phyloP scores from a whole-genome alignment of 1,284 basidiomycete genomes.

The Chalciporus sp. region DNA sequence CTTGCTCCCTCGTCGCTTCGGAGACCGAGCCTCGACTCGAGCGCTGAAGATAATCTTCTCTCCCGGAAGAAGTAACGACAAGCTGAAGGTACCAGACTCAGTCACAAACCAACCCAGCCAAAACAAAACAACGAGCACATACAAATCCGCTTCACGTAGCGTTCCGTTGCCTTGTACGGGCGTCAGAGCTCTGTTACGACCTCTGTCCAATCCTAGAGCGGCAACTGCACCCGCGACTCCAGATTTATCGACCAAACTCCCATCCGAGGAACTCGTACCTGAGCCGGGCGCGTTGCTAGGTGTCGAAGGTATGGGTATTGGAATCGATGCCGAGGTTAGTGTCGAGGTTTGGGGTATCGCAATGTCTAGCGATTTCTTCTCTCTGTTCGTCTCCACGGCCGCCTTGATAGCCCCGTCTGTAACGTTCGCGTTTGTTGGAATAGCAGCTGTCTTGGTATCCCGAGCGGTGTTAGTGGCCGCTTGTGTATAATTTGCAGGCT shows the following conservation, averaged over 20 bases:
- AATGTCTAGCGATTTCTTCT: background rate
- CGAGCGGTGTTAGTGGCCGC: constrained; percentile 3
- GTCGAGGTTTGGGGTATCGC: constrained; percentile 9
- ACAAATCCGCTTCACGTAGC: constrained; percentile 46
- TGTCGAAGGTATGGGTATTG: constrained; percentile 34
- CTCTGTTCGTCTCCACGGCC: constrained; percentile 13
- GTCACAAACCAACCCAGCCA: background rate
- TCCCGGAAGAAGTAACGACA: constrained; percentile 43
- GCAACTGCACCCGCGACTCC: constrained; percentile 35
- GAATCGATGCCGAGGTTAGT: constrained; percentile 14
- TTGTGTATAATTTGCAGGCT: constrained; percentile 35
- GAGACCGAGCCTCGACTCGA: constrained; percentile 53
- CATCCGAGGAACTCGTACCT: constrained; percentile 51
- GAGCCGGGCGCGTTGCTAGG: constrained; percentile 29
- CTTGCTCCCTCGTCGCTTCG: constrained; percentile 61
- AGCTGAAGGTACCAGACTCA: constrained; percentile 32
- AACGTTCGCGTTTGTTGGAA: background rate
- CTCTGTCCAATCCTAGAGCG: constrained; percentile 35
- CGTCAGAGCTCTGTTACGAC: constrained; percentile 55
- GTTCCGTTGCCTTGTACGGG: constrained; percentile 56
- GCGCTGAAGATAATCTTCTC: constrained; percentile 55
- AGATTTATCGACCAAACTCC: constrained; percentile 47
- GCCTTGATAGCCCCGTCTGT: constrained; percentile 2
- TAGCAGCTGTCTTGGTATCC: background rate
- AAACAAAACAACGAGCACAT: constrained; percentile 15